Conservation (phyloP, 2,329 filamentous ascomycete species). For the Penicillium sp. region DNA sequence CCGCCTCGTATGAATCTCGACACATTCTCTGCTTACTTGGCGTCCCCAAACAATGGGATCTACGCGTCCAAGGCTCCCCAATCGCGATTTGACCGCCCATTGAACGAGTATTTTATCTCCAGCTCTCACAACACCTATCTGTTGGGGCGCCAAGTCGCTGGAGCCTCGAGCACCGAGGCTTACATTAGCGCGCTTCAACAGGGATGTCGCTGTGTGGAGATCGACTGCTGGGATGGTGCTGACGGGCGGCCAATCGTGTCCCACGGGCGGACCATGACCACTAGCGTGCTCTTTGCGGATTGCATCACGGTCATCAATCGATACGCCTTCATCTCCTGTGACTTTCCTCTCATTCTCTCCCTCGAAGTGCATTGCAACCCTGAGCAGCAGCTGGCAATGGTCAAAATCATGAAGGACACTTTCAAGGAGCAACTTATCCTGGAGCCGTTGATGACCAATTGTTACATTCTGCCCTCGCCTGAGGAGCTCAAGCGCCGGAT, state of each 20-base stretch:
- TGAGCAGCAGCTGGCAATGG: conserved; percentile 83
- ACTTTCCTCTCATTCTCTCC: conserved; percentile 88
- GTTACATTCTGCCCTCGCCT: conserved; percentile 74
- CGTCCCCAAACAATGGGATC: conserved; percentile 71
- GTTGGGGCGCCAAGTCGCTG: conserved; percentile 83
- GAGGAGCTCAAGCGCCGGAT: conserved; percentile 82
- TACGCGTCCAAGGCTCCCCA: conserved; percentile 62
- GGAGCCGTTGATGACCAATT: conserved; percentile 69
- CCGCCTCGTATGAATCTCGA: conserved; percentile 71
- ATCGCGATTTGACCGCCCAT: conserved; percentile 72
- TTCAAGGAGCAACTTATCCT: conserved; percentile 80
- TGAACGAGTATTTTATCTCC: conserved; percentile 98
- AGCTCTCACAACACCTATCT: conserved; percentile 99
- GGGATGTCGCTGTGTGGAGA: conserved; percentile 92
- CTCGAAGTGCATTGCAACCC: conserved; percentile 91
- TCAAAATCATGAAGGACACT: conserved; percentile 79
- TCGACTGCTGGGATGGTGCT: conserved; percentile 95
- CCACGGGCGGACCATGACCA: conserved; percentile 87
- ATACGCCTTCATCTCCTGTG: conserved; percentile 87
- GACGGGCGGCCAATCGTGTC: conserved; percentile 87
- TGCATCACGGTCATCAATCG: conserved; percentile 92
- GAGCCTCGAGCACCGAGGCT: conserved; percentile 88
- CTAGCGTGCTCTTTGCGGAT: conserved; percentile 83
- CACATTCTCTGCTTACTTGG: conserved; percentile 75
- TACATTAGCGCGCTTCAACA: conserved; percentile 87